Base-by-base conservation (phyloP, 495 filamentous ascomycete genomes). In the Penicillium malachiteum region DNA sequence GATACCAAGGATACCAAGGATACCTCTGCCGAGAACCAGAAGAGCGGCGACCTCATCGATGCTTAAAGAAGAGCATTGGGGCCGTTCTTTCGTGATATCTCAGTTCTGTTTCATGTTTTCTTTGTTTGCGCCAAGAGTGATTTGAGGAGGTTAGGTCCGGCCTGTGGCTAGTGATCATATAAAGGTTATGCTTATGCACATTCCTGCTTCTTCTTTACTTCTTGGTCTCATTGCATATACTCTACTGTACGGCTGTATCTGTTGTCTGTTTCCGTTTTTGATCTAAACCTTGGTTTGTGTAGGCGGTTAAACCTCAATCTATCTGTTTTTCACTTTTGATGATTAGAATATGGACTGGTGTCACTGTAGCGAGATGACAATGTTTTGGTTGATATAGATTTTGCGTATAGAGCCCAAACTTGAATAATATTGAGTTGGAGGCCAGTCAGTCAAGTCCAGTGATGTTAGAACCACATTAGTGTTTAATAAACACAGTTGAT, bases 1-100 rank as follows among this genome's bases (percentile, higher is more conserved):
- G 88, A 92, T 65, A 91, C 85, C 60, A 86, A 86, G 78, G 88
- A 92, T 65, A 91, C 85, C 39, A 82, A 79, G 58, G 89, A 92
- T 67, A 87, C 86, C 68, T 76, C 77, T 33, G 78, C 74, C 56
- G 83, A 84, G 63, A 76, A 78, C 38, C 58, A 71, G 35, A 71
- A 82, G 62, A 63, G 43, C 7, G 60, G 78, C 72, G 87, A 87
- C 69, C 72, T 91, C 56, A 87, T 91, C 59, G 88, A 91, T 53
- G 65, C 71, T 16, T 74, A 61, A 61, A 32, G 37, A 18, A 33
- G 18, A 17, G 31, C 47, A 30, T 55, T 43, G 34, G n/a, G n/a
- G 37, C 18, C 40, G 35, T 55, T 35, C 30, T 26, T 26, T 4
- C 21, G 21, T 46, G 30, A 50, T 46, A 37, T 51, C 40, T 60